Base-by-base conservation (phyloP, 768 basidiomycete species). In the Auriscalpium vulgare region DNA sequence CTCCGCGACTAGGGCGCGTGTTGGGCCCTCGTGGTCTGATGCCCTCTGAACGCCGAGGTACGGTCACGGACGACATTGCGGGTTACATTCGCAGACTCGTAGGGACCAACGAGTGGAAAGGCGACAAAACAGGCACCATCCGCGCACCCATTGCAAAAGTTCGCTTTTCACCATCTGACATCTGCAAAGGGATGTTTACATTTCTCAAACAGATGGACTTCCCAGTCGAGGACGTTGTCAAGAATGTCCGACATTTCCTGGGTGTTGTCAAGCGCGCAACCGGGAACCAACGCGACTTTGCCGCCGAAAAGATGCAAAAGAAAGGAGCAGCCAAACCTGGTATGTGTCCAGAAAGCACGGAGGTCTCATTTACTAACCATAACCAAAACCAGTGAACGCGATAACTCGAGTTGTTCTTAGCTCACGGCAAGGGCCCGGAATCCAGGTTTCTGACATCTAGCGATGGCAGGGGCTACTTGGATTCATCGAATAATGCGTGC, bases 31-130 rank as follows among this genome's bases (percentile, higher is more conserved):
- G 91, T 52, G 95, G 95, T 55, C 73, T 98, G 47, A 97, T 99
- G 95, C 97, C 97, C 10, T 88, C 90, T 8, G 91, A 88, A 59
- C 85, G 94, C 68, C 80, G 94, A 56, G 97, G 97, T 5, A 95
- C 95, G 1, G 95, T 98, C 17, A 91, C 91, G 1, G 89, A 93
- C 50, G 91, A 97, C 57, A 77, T 97, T 44, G 85, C 78, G 13
- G 84, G 83, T 11, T 95, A 88, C 60, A 84, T 99, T 55, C 78
- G 82, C 62, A 81, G 82, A 50, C 79, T 95, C 37, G 81, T 83
- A 55, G 91, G 90, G 11, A 85, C 86, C 4, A 83, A 86, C 47
- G 94, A 97, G 67, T 99, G 95, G 93, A 91, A 85, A 71, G 91
- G 91, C 9, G 93, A 97, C 72, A 87, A 87, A 67, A 70, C 77